A percentile compares a stretch with the other conserved stretches of the same genome.
Evolutionary conservation across 1,284 basidiomycete genomes (phyloP).

Genomic region (Microbotryum intermedium): DNA sequence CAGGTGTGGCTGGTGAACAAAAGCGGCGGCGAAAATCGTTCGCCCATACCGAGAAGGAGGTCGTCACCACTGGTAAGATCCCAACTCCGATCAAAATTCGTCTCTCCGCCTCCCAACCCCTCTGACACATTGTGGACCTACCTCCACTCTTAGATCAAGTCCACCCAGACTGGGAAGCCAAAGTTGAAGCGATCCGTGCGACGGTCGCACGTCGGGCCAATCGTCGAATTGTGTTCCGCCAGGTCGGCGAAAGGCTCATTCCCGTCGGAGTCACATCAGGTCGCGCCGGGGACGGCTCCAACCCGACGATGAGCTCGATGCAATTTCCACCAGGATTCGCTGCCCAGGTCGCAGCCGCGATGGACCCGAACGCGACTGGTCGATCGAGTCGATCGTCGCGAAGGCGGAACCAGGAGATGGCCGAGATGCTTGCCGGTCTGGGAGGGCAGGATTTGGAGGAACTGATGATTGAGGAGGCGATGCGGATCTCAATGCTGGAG

Average conservation of each 20-base stretch:
- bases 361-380: constrained; percentile 25
- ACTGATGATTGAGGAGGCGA: constrained; percentile 98
- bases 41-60: constrained; percentile 51
- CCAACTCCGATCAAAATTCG: no score
- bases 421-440: constrained; percentile 20
- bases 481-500: constrained; percentile 87
- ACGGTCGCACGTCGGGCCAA: constrained; percentile 83
- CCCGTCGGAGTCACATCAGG: constrained; percentile 79
- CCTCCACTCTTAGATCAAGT: constrained; percentile 61
- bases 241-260: constrained; percentile 92
- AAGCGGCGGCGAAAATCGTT: constrained; percentile 43
- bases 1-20: no score
- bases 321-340: constrained; percentile 41
- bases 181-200: constrained; percentile 77
- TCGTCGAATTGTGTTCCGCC: constrained; percentile 93
- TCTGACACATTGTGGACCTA: not conserved
- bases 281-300: constrained; percentile 50
- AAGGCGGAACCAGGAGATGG: constrained; percentile 17
- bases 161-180: constrained; percentile 88
- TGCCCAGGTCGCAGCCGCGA: constrained; percentile 52
- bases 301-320: constrained; percentile 40
- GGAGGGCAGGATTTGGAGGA: constrained; percentile 40
- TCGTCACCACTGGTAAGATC: constrained; percentile 72
- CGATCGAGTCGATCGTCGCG: constrained; percentile 6
- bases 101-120: not conserved